These are phyloP conservation scores for Maudiozyma serrabonitensis DNA, from an alignment of 805 yeast species.

Conservation along the genomic window DNA sequence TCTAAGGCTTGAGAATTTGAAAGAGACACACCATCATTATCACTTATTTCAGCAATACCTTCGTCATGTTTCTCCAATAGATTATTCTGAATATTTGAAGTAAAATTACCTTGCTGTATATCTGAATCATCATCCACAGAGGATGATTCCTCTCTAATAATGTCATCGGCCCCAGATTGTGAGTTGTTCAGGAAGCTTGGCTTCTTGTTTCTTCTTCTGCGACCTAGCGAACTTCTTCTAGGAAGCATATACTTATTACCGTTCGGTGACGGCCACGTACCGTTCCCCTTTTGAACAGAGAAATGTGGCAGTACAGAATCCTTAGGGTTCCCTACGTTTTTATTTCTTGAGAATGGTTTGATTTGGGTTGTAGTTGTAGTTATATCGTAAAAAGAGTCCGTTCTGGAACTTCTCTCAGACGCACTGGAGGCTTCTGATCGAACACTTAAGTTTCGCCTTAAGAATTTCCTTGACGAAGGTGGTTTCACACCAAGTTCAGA, in stretches of 20 bases:
- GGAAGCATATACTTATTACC: constrained; percentile 8
- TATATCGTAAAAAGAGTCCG: constrained; percentile 33
- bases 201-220: constrained; percentile 16
- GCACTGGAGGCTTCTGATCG: constrained; percentile 32
- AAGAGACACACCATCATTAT: constrained; percentile 3
- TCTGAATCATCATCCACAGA: constrained; percentile 7
- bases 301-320: constrained; percentile 19
- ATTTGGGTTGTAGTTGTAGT: constrained; percentile 27
- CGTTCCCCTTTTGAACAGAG: constrained; percentile 10
- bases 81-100: not conserved
- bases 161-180: constrained; percentile 18
- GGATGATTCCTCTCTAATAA: constrained; percentile 26
- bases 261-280: constrained; percentile 8
- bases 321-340: constrained; percentile 8
- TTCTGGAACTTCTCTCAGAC: constrained; percentile 33
- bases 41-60: constrained; percentile 4
- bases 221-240: constrained; percentile 9
- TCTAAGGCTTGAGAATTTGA: not conserved
- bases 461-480: constrained; percentile 9
- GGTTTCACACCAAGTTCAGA: not conserved
- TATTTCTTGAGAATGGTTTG: constrained; percentile 6
- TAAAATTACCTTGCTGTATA: not conserved
- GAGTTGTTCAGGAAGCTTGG: constrained; percentile 13
- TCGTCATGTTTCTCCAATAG: constrained; percentile 4
- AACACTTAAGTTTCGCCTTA: constrained; percentile 29